Conservation (phyloP, 1,139 yeast species). For the Candida tunisiensis region DNA sequence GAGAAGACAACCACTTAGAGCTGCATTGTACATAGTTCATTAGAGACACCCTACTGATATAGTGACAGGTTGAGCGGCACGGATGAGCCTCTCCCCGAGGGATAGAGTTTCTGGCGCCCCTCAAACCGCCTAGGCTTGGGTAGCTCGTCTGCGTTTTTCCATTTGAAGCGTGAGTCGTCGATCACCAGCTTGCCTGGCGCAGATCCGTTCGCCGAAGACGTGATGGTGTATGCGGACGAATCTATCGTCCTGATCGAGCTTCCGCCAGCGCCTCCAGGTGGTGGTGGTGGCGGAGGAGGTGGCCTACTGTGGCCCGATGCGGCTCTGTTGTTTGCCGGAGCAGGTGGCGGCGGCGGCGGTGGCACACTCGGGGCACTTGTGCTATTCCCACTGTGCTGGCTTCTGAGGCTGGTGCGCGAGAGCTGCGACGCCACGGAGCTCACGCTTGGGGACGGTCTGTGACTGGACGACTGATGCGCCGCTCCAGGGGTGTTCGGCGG, state of each 20-base stretch:
- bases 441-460: conserved; percentile 4
- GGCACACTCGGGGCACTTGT: conserved; percentile 7
- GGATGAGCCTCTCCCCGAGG: conserved; percentile 87
- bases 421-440: neutral
- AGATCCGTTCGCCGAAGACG: conserved; percentile 5
- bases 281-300: no score
- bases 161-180: conserved; percentile 60
- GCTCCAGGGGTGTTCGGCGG: no score
- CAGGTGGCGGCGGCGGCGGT: conserved; percentile 11
- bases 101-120: conserved; percentile 58
- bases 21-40: neutral
- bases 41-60: neutral
- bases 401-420: neutral
- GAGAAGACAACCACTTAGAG: no score
- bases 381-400: neutral
- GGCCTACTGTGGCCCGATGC: conserved; percentile 6
- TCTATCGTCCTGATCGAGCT: conserved; percentile 13
- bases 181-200: conserved; percentile 18
- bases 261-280: conserved; percentile 5
- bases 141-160: conserved; percentile 46
- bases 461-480: conserved; percentile 6
- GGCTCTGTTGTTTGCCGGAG: conserved; percentile 7
- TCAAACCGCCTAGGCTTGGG: conserved; percentile 71
- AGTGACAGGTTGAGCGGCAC: conserved; percentile 76
- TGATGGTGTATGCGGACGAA: conserved; percentile 16